Conservation (phyloP, 176 grass and related monocot genomes). For the Avena sativa region DNA sequence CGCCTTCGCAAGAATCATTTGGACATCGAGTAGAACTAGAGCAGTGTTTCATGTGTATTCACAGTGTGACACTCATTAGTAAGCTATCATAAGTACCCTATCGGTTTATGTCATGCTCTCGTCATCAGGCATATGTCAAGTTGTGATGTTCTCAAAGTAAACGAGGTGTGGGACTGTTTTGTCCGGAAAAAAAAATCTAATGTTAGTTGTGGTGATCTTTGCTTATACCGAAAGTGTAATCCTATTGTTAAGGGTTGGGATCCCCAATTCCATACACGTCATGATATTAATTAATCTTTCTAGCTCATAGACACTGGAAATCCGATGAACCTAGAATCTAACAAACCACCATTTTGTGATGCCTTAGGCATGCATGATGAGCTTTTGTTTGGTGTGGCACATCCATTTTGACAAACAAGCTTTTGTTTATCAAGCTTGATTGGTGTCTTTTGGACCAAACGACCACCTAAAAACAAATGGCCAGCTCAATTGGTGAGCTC, state of each 20-base stretch:
- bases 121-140: too few species aligned
- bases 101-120: too few species aligned
- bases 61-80: too few species aligned
- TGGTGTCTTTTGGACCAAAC: slow-evolving; percentile 6
- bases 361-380: background rate
- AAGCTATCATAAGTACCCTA: too few species aligned
- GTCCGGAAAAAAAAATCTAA: too few species aligned
- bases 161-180: too few species aligned
- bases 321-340: slow-evolving; percentile 4
- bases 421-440: background rate
- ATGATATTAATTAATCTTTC: background rate
- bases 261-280: background rate
- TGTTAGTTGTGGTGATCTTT: background rate
- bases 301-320: background rate
- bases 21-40: too few species aligned
- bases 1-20: too few species aligned
- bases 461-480: background rate
- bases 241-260: background rate
- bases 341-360: slow-evolving; percentile 26
- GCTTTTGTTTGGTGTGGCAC: background rate
- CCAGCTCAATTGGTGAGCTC: background rate
- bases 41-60: too few species aligned
- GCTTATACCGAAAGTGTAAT: background rate
- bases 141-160: too few species aligned
- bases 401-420: background rate